Conservation (phyloP, 192 early-diverging fungal species). For the Coemansia sp. region DNA sequence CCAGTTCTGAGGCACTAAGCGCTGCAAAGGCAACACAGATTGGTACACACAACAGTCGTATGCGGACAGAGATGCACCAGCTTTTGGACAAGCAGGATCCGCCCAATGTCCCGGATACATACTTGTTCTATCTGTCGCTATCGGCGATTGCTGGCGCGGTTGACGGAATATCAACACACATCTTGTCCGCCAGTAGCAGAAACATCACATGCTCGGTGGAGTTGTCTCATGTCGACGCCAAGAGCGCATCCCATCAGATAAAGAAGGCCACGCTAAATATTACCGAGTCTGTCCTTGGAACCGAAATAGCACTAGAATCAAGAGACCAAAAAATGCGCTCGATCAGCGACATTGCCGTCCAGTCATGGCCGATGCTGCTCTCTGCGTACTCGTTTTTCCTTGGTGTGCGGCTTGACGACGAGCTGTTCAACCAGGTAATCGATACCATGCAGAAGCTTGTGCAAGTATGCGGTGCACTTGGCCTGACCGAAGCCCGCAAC, state of each 20-base stretch:
- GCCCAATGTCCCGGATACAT: slow-evolving; percentile 85
- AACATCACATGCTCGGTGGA: slow-evolving; percentile 37
- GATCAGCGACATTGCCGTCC: slow-evolving; percentile 74
- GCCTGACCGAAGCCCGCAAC: slow-evolving; percentile 77
- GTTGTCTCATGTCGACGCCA: not conserved
- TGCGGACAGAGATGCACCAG: slow-evolving; percentile 66
- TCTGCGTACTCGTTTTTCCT: slow-evolving; percentile 75
- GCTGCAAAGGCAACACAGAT: slow-evolving; percentile 14
- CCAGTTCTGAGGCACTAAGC: not conserved
- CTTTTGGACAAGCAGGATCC: slow-evolving; percentile 93
- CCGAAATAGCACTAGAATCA: not conserved
- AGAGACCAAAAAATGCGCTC: not conserved
- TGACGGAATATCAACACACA: slow-evolving; percentile 67
- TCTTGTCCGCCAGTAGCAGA: slow-evolving; percentile 58
- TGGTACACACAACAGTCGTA: slow-evolving; percentile 26
- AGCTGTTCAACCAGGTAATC: slow-evolving; percentile 72
- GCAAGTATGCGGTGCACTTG: slow-evolving; percentile 77
- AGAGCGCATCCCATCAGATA: slow-evolving; percentile 2
- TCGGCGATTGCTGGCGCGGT: slow-evolving; percentile 67
- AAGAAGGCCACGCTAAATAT: not conserved
- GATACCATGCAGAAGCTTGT: slow-evolving; percentile 74
- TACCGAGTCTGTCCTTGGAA: slow-evolving; percentile 42
- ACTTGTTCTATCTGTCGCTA: slow-evolving; percentile 79
- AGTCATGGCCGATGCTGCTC: slow-evolving; percentile 78
- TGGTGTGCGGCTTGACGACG: slow-evolving; percentile 78